Percentiles rank a stretch among this genome's conserved stretches.
Conservation (phyloP, 306 rosid genomes). For the Cicer pinnatifidum region DNA sequence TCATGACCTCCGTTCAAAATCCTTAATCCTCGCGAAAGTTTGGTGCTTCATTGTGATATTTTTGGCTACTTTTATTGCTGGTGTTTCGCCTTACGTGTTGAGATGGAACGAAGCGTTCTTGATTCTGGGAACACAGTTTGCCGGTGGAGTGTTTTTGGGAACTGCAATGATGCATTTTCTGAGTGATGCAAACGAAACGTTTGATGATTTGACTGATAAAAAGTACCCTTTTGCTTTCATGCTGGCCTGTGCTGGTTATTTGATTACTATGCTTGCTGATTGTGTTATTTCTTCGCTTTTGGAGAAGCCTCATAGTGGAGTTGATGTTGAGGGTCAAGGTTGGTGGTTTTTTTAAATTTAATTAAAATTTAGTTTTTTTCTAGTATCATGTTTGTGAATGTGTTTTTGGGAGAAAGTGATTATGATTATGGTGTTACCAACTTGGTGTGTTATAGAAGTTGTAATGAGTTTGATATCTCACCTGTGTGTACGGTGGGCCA, state of each 20-base stretch:
- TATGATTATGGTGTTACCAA: not conserved
- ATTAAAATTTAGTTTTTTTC: not conserved
- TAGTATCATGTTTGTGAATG: not conserved
- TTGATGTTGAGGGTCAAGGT: constrained; percentile 60
- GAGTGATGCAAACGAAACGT: constrained; percentile 67
- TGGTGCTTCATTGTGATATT: constrained; percentile 65
- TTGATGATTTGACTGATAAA: constrained; percentile 57
- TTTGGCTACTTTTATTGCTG: constrained; percentile 61
- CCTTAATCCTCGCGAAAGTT: constrained; percentile 59
- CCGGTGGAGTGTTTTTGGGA: constrained; percentile 77
- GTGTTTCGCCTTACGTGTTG: constrained; percentile 65
- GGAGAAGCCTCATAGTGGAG: constrained; percentile 21
- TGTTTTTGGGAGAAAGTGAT: not conserved
- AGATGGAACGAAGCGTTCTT: constrained; percentile 76
- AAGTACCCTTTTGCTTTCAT: constrained; percentile 75
- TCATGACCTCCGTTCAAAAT: constrained; percentile 52
- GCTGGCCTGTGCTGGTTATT: constrained; percentile 69
- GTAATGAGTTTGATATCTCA: too few relatives aligned
- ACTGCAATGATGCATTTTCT: constrained; percentile 87
- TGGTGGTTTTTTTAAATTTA: not conserved
- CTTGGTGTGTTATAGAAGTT: too few relatives aligned
- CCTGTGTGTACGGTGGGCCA: too few relatives aligned
- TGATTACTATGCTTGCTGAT: constrained; percentile 73
- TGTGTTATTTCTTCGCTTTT: constrained; percentile 54
- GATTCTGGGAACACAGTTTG: constrained; percentile 76